Percentiles rank a stretch among this genome's conserved stretches.
Conservation (phyloP, 768 basidiomycete species). For the Solioccasus polychromus region DNA sequence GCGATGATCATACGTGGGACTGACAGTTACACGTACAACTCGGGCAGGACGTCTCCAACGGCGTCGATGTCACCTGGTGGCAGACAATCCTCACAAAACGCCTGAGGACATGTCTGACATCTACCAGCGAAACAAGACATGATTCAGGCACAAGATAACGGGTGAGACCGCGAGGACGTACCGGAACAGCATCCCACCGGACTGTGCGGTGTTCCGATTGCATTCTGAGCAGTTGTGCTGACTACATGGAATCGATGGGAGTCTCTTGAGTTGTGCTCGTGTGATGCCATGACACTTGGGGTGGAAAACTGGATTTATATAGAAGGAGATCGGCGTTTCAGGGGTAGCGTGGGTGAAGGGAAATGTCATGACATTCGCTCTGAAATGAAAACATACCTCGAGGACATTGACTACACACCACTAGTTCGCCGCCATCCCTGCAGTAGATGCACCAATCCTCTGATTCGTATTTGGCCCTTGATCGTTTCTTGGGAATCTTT, state of each 20-base stretch:
- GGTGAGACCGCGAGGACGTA: conserved; percentile 18
- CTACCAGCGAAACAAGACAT: conserved; percentile 24
- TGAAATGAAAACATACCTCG: conserved; percentile 44
- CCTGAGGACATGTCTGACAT: conserved; percentile 57
- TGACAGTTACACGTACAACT: conserved; percentile 45
- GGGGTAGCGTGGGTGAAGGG: conserved; percentile 2
- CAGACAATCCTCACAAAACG: conserved; percentile 63
- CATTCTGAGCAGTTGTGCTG: conserved; percentile 53
- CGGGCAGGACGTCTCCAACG: conserved; percentile 54
- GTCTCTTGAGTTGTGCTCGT: conserved; percentile 25
- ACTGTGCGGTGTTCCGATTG: conserved; percentile 39
- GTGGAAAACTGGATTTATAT: conserved; percentile 47
- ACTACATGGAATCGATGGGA: conserved; percentile 35
- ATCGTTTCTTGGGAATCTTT: conserved; percentile 29
- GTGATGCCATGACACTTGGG: conserved; percentile 44
- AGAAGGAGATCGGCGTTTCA: not conserved
- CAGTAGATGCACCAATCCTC: conserved; percentile 62
- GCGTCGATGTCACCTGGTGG: conserved; percentile 47
- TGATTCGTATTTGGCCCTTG: conserved; percentile 39
- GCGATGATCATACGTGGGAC: not conserved
- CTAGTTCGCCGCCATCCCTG: conserved; percentile 55
- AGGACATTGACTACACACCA: conserved; percentile 49
- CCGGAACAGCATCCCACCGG: conserved; percentile 61
- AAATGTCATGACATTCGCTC: not conserved
- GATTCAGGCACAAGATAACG: conserved; percentile 4